These are phyloP conservation scores for Moesziomyces aphidis DNA, from an alignment of 1,284 basidiomycete species.

Conservation along the genomic window DNA sequence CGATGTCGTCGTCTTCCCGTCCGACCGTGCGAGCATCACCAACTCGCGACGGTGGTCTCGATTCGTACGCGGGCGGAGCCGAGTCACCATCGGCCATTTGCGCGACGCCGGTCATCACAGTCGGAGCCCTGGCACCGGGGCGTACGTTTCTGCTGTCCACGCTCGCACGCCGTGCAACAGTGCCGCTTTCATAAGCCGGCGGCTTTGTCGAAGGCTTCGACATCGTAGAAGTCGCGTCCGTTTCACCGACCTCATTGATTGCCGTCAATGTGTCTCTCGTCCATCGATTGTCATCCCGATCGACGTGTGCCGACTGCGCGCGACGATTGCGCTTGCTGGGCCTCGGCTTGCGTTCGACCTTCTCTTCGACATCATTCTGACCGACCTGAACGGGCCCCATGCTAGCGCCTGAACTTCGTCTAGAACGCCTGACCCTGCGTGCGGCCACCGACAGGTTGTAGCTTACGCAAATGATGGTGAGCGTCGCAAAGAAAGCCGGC, in stretches of 20 bases:
- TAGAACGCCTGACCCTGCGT: not conserved
- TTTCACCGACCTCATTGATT: too few relatives aligned
- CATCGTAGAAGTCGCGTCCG: too few relatives aligned
- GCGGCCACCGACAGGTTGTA: constrained; percentile 6
- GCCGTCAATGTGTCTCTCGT: too few relatives aligned
- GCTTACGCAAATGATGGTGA: not conserved
- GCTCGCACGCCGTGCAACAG: too few relatives aligned
- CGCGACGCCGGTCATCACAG: too few relatives aligned
- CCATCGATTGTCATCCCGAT: too few relatives aligned
- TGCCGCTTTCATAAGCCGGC: too few relatives aligned
- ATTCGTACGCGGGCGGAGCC: not conserved
- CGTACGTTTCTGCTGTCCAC: too few relatives aligned
- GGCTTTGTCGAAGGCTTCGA: too few relatives aligned
- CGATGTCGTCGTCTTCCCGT: not conserved
- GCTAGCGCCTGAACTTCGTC: not conserved
- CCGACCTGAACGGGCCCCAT: not conserved
- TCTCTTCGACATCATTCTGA: not conserved
- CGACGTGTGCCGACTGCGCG: too few relatives aligned
- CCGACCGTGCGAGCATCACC: too few relatives aligned
- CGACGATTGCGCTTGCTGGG: not conserved
- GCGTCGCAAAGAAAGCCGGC: not conserved
- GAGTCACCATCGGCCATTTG: not conserved
- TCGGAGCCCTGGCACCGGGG: too few relatives aligned
- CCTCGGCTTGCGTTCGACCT: not conserved
- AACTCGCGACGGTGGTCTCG: not conserved